Conservation (phyloP, 106 monocot species). For the Xerophyta viscosa region DNA sequence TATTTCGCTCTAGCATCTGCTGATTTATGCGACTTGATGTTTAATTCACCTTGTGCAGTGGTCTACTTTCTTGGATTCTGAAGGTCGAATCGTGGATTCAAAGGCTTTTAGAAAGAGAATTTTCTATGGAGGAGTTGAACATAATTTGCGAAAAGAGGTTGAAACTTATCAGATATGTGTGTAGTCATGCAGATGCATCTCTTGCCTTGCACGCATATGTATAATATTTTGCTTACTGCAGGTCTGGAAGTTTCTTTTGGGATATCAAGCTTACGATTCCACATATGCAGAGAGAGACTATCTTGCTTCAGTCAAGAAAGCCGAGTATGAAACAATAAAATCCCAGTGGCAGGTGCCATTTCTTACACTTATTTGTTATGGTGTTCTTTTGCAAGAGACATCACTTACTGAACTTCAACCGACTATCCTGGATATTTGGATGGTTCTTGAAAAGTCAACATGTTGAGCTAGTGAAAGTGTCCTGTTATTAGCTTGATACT, state of each 20-base stretch:
- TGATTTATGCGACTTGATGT: not conserved
- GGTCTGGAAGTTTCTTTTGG: conserved; percentile 94
- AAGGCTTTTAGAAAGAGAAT: conserved; percentile 68
- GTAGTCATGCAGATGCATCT: not conserved
- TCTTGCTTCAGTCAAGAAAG: conserved; percentile 50
- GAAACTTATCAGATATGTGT: conserved; percentile 1
- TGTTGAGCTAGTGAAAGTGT: too few species aligned
- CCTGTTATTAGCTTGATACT: not conserved
- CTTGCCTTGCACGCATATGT: too few species aligned
- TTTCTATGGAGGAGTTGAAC: conserved; percentile 91
- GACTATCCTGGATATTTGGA: too few species aligned
- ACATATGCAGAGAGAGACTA: conserved; percentile 94
- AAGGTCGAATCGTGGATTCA: conserved; percentile 76
- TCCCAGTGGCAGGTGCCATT: conserved; percentile 80
- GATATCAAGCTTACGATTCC: conserved; percentile 78
- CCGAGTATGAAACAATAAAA: conserved; percentile 78
- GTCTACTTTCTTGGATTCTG: conserved; percentile 58
- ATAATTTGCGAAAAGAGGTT: conserved; percentile 73
- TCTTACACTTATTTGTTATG: not conserved
- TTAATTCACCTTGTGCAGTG: conserved; percentile 33
- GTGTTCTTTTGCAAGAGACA: too few species aligned
- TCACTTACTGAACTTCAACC: too few species aligned
- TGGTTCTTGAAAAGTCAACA: too few species aligned
- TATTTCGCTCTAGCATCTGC: not conserved
- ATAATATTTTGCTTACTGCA: conserved; percentile 1